These are phyloP conservation scores for Rhododendron mucronatum DNA, from an alignment of 148 eudicot genomes.

Conservation along the genomic window DNA sequence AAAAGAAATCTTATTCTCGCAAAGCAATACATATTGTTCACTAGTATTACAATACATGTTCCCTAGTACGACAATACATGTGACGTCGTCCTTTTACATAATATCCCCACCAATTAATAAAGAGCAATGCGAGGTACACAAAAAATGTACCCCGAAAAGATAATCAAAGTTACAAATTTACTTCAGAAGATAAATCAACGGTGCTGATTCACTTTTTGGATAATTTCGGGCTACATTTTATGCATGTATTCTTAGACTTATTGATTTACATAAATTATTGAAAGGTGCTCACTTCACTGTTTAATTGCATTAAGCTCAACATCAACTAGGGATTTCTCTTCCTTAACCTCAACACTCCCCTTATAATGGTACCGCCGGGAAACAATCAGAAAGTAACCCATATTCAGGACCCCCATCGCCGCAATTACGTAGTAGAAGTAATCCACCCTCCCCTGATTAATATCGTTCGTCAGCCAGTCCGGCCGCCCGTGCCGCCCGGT, in stretches of 20 bases:
- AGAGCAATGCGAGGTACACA: too few species aligned
- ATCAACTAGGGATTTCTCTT: not conserved
- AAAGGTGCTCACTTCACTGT: not conserved
- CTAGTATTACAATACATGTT: not conserved
- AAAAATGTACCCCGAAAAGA: too few species aligned
- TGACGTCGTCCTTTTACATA: not conserved
- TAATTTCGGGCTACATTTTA: too few species aligned
- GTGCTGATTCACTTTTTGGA: too few species aligned
- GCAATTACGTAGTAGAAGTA: constrained; percentile 51
- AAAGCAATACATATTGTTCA: not conserved
- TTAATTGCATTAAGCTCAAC: not conserved
- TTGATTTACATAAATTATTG: not conserved
- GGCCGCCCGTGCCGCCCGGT: constrained; percentile 9
- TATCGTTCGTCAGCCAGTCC: constrained; percentile 47
- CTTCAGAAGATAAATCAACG: too few species aligned
- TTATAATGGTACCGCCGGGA: constrained; percentile 71
- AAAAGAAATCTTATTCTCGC: not conserved
- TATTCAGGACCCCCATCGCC: constrained; percentile 35
- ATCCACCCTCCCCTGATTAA: constrained; percentile 55
- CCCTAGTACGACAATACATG: not conserved
- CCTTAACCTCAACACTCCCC: constrained; percentile 12
- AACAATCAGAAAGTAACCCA: constrained; percentile 43
- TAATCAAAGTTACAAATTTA: too few species aligned
- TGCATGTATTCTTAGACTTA: too few species aligned
- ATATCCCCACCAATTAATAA: not conserved